Percentiles rank a stretch among this genome's conserved stretches.
Evolutionary conservation across 1,139 yeast genomes (phyloP).

Genomic region (Zygotorulaspora mrakii): DNA sequence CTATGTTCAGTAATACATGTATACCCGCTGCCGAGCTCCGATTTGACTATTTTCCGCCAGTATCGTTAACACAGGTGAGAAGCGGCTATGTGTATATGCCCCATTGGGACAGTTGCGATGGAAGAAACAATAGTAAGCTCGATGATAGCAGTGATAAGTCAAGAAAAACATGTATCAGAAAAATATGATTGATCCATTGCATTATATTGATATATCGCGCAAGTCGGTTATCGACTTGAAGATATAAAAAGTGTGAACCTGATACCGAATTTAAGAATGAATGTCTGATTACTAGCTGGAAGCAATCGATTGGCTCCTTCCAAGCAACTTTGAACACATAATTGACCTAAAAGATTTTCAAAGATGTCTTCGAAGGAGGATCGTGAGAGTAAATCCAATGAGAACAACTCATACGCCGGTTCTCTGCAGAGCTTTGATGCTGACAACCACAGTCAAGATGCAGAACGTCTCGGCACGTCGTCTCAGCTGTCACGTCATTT

Average conservation of each 20-base stretch:
- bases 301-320: neutral
- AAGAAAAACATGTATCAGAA: neutral
- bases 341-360: neutral
- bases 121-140: no score
- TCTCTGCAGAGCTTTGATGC: slow-evolving; percentile 20
- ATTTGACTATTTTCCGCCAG: no score
- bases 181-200: neutral
- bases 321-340: slow-evolving; percentile 3
- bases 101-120: slow-evolving; percentile 2
- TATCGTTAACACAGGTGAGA: neutral
- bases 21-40: slow-evolving; percentile 1
- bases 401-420: slow-evolving; percentile 25
- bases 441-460: slow-evolving; percentile 14
- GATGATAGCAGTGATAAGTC: no score
- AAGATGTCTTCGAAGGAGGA: slow-evolving; percentile 16
- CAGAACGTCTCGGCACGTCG: slow-evolving; percentile 28
- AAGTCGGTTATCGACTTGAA: no score
- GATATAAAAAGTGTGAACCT: no score
- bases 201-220: slow-evolving; percentile 4
- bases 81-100: slow-evolving; percentile 2
- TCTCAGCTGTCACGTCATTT: slow-evolving; percentile 34
- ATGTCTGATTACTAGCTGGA: no score
- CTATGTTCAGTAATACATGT: neutral
- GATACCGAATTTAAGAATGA: no score
- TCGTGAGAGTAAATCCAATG: slow-evolving; percentile 14